Base-by-base conservation (phyloP, 345 rosid species). In the Acer yangbiense region DNA sequence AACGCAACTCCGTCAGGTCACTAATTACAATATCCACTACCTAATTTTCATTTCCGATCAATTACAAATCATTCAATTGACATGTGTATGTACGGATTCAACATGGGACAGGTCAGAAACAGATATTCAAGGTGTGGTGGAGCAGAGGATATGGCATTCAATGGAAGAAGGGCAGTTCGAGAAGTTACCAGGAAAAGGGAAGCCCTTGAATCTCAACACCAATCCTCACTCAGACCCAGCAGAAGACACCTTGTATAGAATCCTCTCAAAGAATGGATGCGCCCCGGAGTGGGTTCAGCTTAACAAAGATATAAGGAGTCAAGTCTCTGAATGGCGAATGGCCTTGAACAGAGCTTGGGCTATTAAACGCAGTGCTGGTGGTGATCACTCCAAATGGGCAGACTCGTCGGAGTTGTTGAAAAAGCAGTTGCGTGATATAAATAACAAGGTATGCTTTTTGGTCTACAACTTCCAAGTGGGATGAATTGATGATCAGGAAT, bases 151-250 rank as follows among this genome's bases (percentile, higher is more conserved):
- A 84, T 95, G 96, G 98, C 95, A 88, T 78, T 95, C 99, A 0
- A 95, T 95, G 97, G 94, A 93, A 82, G 98, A 93, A 84, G 99
- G 99, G 50, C 89, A 95, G 13, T 93, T 95, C 63, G 97, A 95
- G 86, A 95, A 95, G 76, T 88, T 95, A 74, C 89, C 97, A 1
- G 98, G 99, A 64, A 93, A 92, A 82, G 99, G 98, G 52, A 95
- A 95, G 76, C 99, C 98, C 1, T 87, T 95, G 52, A 88, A 90
- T 75, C 90, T 93, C 9, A 71, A 65, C 48, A 68, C 85, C 3
- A 90, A 92, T 83, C 93, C 99, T 48, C 98, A 93, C 13, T 91
- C 89, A 5, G 98, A 95, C 70, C 99, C 99, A 0, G 98, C 96
- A 0, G 99, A 93, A 61, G 97, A 92, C 78, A 92, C 98, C 23